Conservation (phyloP, 768 basidiomycete genomes). For the Pulveroboletus frians region DNA sequence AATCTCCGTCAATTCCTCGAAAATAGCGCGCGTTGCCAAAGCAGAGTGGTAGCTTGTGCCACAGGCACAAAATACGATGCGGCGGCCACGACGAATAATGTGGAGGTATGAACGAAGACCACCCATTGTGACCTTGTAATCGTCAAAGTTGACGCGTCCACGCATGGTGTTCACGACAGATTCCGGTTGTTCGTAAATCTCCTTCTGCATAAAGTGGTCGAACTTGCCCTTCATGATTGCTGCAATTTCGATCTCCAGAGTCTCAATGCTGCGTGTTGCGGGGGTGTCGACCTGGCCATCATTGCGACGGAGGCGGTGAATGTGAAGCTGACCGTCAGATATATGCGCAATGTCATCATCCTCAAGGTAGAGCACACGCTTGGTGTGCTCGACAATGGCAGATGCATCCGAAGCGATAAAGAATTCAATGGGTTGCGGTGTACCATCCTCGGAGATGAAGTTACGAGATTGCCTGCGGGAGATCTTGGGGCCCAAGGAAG, state of each 20-base stretch:
- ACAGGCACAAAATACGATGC: constrained; percentile 97
- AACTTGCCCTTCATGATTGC: constrained; percentile 99
- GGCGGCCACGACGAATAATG: constrained; percentile 90
- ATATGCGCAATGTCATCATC: constrained; percentile 99
- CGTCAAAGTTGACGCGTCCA: constrained; percentile 98
- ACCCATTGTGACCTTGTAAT: constrained; percentile 85
- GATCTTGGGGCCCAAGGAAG: constrained; percentile 63
- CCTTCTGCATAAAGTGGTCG: constrained; percentile 99
- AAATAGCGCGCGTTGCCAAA: constrained; percentile 93
- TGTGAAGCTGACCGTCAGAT: constrained; percentile 94
- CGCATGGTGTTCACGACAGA: constrained; percentile 99
- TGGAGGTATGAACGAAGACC: constrained; percentile 93
- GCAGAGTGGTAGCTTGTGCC: constrained; percentile 98
- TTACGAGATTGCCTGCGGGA: constrained; percentile 93
- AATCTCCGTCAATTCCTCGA: constrained; percentile 98
- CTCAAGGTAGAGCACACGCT: constrained; percentile 96
- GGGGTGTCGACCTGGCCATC: constrained; percentile 59
- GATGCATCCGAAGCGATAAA: constrained; percentile 97
- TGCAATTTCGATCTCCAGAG: constrained; percentile 97
- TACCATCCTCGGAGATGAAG: constrained; percentile 97
- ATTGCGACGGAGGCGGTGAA: constrained; percentile 92
- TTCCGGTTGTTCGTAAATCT: constrained; percentile 98
- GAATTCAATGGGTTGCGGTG: constrained; percentile 98
- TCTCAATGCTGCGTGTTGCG: constrained; percentile 89
- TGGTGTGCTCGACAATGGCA: constrained; percentile 97